Evolutionary conservation across 208 protist species (phyloP).

Genomic region (Crithidia acanthocephali): DNA sequence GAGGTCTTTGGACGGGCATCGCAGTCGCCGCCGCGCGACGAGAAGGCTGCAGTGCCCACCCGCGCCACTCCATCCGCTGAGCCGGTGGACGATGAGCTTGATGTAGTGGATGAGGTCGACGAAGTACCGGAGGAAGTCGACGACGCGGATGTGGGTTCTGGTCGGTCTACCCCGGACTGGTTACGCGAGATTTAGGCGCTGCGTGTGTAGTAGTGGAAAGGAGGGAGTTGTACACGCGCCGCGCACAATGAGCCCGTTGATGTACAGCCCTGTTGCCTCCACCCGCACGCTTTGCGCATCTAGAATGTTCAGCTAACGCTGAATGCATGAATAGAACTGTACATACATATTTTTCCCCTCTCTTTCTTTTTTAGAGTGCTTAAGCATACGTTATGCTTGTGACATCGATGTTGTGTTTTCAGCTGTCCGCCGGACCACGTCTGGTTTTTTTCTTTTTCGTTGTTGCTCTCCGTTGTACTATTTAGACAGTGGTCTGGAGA

Average conservation of each 20-base stretch:
- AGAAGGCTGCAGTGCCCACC: not conserved
- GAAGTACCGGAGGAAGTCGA: constrained; percentile 30
- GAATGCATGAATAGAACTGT: not conserved
- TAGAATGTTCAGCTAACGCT: too few species aligned
- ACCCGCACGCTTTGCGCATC: too few species aligned
- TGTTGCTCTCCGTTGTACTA: too few species aligned
- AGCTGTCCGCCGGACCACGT: too few species aligned
- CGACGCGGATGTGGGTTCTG: constrained; percentile 24
- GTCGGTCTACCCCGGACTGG: constrained; percentile 47
- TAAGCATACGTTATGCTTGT: too few species aligned
- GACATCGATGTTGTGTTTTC: too few species aligned
- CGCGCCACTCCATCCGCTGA: not conserved
- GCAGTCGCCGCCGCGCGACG: constrained; percentile 2
- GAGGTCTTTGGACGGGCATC: not conserved
- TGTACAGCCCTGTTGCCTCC: too few species aligned
- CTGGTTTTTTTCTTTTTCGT: too few species aligned
- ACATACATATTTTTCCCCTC: constrained; percentile 1
- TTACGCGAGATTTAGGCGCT: constrained; percentile 27
- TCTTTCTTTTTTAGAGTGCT: not conserved
- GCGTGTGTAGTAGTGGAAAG: too few species aligned
- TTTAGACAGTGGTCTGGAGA: too few species aligned
- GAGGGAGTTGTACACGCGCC: too few species aligned
- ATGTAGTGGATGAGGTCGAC: constrained; percentile 19
- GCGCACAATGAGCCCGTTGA: too few species aligned
- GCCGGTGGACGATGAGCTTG: not conserved